Conservation (phyloP, 2,329 filamentous ascomycete species). For the Ambrosiella xylebori region DNA sequence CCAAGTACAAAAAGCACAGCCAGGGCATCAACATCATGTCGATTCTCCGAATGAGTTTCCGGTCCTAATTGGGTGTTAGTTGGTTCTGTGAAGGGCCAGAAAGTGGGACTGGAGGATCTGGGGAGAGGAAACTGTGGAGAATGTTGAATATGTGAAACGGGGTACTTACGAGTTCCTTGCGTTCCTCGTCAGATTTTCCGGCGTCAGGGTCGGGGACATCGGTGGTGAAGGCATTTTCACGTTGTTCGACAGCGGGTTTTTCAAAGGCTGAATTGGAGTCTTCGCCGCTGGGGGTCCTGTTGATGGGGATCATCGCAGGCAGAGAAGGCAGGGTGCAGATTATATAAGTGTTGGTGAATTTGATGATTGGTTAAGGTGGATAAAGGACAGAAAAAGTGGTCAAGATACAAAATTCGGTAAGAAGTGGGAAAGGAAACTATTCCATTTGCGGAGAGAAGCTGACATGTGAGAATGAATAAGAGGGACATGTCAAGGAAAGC, state of each 20-base stretch:
- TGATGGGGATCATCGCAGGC: background rate
- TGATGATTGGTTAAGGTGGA: background rate
- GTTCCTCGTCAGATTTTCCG: conserved; percentile 45
- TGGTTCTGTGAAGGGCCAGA: background rate
- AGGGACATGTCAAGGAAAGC: no score
- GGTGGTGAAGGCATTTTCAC: conserved; percentile 2
- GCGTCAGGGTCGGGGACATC: conserved; percentile 32
- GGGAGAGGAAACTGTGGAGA: background rate
- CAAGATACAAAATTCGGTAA: no score
- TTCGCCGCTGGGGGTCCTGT: conserved; percentile 8
- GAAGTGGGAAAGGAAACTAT: no score
- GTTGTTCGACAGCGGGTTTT: conserved; percentile 5
- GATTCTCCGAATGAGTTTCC: conserved; percentile 42
- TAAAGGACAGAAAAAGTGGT: background rate
- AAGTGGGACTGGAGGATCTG: background rate
- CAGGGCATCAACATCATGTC: conserved; percentile 45
- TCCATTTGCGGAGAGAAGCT: no score
- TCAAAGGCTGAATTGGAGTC: conserved; percentile 9
- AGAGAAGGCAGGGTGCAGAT: background rate
- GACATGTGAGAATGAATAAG: no score
- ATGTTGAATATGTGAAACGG: background rate
- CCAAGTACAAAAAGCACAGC: conserved; percentile 54
- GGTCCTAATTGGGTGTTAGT: conserved; percentile 29
- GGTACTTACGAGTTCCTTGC: conserved; percentile 36
- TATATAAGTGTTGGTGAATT: background rate